Conservation (phyloP, 352 stramenopile species). For the Saprolegnia parasitica region DNA sequence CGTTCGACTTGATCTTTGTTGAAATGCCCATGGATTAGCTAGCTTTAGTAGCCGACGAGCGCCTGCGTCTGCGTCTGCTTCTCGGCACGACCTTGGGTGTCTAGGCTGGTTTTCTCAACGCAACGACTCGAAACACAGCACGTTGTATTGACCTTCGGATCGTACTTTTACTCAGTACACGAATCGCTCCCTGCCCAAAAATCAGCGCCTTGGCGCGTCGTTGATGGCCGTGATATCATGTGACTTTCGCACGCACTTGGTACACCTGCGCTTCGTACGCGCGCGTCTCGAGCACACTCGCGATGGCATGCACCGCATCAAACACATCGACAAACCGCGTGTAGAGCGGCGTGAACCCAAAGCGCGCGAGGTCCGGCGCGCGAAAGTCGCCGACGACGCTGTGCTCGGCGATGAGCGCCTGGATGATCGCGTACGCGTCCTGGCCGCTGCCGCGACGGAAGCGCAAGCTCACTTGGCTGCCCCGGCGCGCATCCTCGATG, state of each 20-base stretch:
- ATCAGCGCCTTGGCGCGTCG: no score
- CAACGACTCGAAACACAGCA: no score
- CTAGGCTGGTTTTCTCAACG: no score
- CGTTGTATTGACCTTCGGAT: no score
- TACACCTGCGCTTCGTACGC: constrained; percentile 20
- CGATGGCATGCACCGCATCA: constrained; percentile 5
- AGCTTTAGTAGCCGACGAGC: no score
- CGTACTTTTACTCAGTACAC: no score
- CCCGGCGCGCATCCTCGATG: background rate
- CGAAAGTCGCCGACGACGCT: constrained; percentile 25
- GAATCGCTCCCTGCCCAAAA: no score
- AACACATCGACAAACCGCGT: constrained; percentile 29
- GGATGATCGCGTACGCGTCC: constrained; percentile 20
- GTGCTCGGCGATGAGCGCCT: constrained; percentile 21
- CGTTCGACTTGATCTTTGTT: no score
- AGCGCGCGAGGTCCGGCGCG: constrained; percentile 22
- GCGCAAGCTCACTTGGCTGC: constrained; percentile 23
- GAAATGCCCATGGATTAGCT: no score
- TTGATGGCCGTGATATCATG: background rate
- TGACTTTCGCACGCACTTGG: constrained; percentile 8
- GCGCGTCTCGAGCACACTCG: constrained; percentile 2
- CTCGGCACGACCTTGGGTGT: no score
- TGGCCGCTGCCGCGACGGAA: background rate
- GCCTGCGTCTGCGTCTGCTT: no score
- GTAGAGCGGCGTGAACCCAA: constrained; percentile 29